phyloP scores from a whole-genome alignment of 169 alveolate genomes.

The Eimeria zaria region DNA sequence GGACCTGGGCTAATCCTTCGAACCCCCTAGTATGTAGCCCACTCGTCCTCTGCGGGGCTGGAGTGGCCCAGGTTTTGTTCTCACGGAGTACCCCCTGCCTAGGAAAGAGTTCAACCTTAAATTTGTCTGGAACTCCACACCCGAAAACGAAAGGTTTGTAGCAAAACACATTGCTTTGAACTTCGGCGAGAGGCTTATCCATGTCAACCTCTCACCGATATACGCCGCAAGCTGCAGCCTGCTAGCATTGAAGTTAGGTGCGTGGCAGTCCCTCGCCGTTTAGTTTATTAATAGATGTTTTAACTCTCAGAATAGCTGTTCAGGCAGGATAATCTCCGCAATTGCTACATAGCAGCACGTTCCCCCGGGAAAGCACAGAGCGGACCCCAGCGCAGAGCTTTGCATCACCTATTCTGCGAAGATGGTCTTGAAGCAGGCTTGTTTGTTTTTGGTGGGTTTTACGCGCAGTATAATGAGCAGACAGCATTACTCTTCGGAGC shows the following conservation, averaged over 20 bases:
- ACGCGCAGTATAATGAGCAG: constrained; percentile 45
- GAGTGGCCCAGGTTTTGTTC: constrained; percentile 37
- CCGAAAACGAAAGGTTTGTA: constrained; percentile 1
- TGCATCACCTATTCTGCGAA: background rate
- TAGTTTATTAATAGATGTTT: background rate
- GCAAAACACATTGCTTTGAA: background rate
- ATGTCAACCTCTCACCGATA: constrained; percentile 61
- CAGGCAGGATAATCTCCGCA: constrained; percentile 1
- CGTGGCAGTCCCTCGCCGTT: constrained; percentile 7
- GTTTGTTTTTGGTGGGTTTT: background rate
- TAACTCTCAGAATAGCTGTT: background rate
- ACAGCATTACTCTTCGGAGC: constrained; percentile 30
- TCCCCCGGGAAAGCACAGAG: background rate
- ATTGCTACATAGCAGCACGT: constrained; percentile 14
- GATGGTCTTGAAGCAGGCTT: background rate
- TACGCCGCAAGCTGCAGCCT: constrained; percentile 43
- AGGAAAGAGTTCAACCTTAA: background rate
- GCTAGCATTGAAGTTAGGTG: constrained; percentile 63
- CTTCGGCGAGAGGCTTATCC: constrained; percentile 1
- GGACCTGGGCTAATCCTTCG: background rate
- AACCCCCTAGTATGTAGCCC: constrained; percentile 33
- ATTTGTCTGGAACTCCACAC: constrained; percentile 31
- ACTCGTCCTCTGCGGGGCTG: constrained; percentile 64
- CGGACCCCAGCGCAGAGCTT: background rate
- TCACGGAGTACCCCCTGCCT: background rate